phyloP scores from a whole-genome alignment of 2,329 filamentous ascomycete genomes.

The Calonectria naviculata region DNA sequence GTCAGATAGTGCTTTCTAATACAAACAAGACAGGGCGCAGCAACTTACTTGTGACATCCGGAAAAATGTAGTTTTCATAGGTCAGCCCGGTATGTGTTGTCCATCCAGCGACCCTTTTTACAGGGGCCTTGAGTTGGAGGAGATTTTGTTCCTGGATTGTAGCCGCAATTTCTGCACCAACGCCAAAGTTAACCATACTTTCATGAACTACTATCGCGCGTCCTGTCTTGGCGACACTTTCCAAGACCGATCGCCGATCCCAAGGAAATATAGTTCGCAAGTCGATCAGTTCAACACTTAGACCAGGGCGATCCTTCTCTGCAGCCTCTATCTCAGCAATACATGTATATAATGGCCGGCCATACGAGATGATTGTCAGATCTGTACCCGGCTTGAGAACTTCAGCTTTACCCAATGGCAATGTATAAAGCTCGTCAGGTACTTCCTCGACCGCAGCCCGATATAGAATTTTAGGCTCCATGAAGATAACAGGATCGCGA shows the following conservation, averaged over 20 bases:
- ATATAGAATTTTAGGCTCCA: conserved; percentile 94
- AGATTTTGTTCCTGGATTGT: conserved; percentile 87
- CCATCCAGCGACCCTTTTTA: conserved; percentile 85
- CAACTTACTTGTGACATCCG: conserved; percentile 84
- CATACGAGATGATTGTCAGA: conserved; percentile 86
- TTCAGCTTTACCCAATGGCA: conserved; percentile 87
- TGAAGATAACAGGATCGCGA: conserved; percentile 88
- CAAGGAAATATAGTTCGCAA: conserved; percentile 88
- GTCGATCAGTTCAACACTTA: conserved; percentile 86
- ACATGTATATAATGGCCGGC: conserved; percentile 91
- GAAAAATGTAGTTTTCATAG: conserved; percentile 83
- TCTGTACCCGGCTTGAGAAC: conserved; percentile 81
- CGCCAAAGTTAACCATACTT: conserved; percentile 87
- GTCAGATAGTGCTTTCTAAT: too few relatives aligned
- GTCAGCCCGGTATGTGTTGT: conserved; percentile 82
- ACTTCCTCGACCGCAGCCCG: conserved; percentile 93
- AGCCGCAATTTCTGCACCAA: conserved; percentile 88
- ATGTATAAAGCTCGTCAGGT: conserved; percentile 78
- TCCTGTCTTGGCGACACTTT: conserved; percentile 87
- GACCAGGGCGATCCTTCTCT: conserved; percentile 73
- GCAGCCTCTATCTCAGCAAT: conserved; percentile 79
- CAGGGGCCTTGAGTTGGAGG: conserved; percentile 82
- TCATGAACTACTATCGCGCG: conserved; percentile 89
- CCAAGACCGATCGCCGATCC: conserved; percentile 82
- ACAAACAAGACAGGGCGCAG: too few relatives aligned